phyloP scores from a whole-genome alignment of 176 grass and related monocot genomes.

The Triticum dicoccoides region DNA sequence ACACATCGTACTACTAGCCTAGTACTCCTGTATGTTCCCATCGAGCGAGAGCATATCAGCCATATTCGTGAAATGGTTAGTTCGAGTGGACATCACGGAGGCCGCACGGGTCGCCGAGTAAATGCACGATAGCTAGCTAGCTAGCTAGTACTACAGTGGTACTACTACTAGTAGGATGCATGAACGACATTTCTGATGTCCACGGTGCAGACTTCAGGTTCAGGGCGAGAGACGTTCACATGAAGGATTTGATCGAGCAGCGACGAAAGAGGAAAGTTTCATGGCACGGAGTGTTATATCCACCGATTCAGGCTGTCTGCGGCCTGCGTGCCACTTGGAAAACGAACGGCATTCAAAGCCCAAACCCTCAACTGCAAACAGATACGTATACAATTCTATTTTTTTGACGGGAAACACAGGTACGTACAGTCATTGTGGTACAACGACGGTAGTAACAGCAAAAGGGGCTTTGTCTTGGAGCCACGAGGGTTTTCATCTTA shows the following conservation, averaged over 20 bases:
- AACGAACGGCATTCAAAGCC: background rate
- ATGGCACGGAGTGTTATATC: background rate
- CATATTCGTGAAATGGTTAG: background rate
- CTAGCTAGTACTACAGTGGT: too few relatives aligned
- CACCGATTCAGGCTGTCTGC: background rate
- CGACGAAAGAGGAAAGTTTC: background rate
- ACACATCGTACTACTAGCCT: background rate
- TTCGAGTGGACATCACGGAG: background rate
- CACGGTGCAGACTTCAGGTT: background rate
- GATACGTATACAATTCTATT: background rate
- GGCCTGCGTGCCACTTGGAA: background rate
- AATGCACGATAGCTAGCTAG: background rate
- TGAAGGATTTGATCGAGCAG: background rate
- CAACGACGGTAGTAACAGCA: background rate
- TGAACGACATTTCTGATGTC: background rate
- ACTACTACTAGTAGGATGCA: background rate
- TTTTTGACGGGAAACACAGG: too few relatives aligned
- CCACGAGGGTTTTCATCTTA: background rate
- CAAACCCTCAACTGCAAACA: background rate
- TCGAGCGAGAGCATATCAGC: too few relatives aligned
- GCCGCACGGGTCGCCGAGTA: background rate
- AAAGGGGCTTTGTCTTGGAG: background rate
- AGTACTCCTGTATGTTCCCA: too few relatives aligned
- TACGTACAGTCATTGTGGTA: background rate
- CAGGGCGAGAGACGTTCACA: background rate